Evolutionary conservation across 345 rosid genomes (phyloP), one percentile per base, ranked within the genome.

Genomic region (Raphanus raphanistrum): DNA sequence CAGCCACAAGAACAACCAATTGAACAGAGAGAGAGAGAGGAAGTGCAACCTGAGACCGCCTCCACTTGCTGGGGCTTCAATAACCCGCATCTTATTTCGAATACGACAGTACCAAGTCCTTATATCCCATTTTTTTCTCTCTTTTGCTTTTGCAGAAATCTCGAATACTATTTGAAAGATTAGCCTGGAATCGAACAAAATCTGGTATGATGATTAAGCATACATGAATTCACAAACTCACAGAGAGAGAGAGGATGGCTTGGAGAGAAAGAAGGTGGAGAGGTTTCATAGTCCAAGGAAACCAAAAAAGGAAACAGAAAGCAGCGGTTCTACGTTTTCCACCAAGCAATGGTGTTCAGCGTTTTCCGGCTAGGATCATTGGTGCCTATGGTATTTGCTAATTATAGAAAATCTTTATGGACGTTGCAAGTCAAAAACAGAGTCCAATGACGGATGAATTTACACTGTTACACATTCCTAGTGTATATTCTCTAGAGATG

Each of bases 31-130:
- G 16, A 11, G 16, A 63, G 13, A 70, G 29, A 15, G 2, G 26
- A 68, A 13, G 15, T 16, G 17, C 12, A 48, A 95, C 99, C 98
- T 95, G 74, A 88, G 92, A 57, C 99, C 98, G 0, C 99, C 98
- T 38, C 99, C 99, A 76, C 92, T 88, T 2, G 87, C 92, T 0
- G 94, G 98, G 8, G 86, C 82, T 57, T 89, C 94, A 66, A 86
- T 92, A 61, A 85, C 16, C 26, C 68, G 57, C 76, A 32, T 69
- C 43, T 74, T 29, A 43, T 69, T 74, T 48, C n/a, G 82, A 54
- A 69, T 80, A 80, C 4, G 79, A 74, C 31, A 3, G 0, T 15
- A 41, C 79, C 63, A 74, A 70, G 10, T 80, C 82, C 79, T 32
- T 54, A 41, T 80, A 74, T 63, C 82, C 82, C 82, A 74, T 79